Evolutionary conservation across 2,329 filamentous ascomycete species (phyloP).

Genomic region (Hymenoscyphus repandus): DNA sequence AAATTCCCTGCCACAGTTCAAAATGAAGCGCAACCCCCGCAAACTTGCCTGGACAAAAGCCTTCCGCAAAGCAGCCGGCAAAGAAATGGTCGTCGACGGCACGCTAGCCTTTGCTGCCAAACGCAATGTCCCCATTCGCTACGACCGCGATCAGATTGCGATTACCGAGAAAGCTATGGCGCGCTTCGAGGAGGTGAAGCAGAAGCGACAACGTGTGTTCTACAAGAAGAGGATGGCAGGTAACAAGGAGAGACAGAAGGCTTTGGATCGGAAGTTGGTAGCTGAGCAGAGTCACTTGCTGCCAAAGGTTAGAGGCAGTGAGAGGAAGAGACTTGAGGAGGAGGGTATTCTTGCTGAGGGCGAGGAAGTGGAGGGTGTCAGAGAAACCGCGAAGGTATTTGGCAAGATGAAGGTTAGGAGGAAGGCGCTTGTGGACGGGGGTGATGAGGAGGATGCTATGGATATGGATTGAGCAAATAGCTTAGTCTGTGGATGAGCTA

Average conservation of each 20-base stretch:
- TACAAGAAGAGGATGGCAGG: conserved; percentile 92
- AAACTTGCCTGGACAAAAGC: conserved; percentile 98
- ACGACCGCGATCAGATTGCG: conserved; percentile 86
- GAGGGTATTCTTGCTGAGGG: conserved; percentile 48
- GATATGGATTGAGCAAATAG: conserved; percentile 34
- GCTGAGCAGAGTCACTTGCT: conserved; percentile 90
- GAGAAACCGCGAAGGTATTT: conserved; percentile 32
- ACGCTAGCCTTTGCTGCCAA: conserved; percentile 88
- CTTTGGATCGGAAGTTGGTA: conserved; percentile 79
- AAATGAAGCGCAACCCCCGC: conserved; percentile 96
- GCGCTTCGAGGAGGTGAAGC: conserved; percentile 78
- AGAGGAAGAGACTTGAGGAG: conserved; percentile 54
- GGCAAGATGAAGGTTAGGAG: conserved; percentile 38
- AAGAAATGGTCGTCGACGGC: conserved; percentile 86
- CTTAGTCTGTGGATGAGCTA: background rate
- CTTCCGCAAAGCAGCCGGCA: conserved; percentile 78
- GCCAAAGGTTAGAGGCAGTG: conserved; percentile 62
- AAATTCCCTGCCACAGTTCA: conserved; percentile 53
- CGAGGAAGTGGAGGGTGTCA: conserved; percentile 32
- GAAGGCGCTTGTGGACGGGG: conserved; percentile 34
- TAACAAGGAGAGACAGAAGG: conserved; percentile 77
- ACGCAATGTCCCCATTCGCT: conserved; percentile 90
- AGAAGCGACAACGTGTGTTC: conserved; percentile 80
- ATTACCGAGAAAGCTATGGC: conserved; percentile 91
- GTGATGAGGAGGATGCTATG: conserved; percentile 46